Base-by-base conservation (phyloP, 257 asterid species). In the Salvia rosmarinus region DNA sequence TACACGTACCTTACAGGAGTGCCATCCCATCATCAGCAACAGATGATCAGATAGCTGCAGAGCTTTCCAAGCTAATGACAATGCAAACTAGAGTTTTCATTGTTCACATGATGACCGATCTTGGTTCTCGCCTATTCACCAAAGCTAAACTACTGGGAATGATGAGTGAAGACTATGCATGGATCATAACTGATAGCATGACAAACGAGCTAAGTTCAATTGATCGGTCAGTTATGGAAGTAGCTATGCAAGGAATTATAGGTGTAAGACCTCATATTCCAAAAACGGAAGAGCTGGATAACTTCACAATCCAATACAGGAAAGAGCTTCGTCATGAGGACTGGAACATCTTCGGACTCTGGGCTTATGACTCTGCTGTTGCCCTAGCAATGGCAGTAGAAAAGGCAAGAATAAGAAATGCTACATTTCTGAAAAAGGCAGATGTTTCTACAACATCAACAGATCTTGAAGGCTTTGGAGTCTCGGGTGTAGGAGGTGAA, bases 41-140 rank as follows among this genome's bases (percentile, higher is more conserved):
- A 0, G 83, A 82, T 47, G 86, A 80, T 17, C 80, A 66, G 11
- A 65, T 84, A 1, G 28, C 1, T 1, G 72, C 75, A 1, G 83
- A 84, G 75, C 85, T 84, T 28, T 68, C 68, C 72, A 82, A 72
- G 73, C 55, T 84, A 28, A 77, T 75, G 86, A 70, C 73, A 0
- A 84, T 77, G 85, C 82, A 82, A 11, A 82, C 85, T 1, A 42
- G 86, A 54, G 86, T 84, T 20, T 84, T 84, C 68, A 28, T 84
- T 0, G 82, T 79, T 32, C 86, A 81, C 55, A 20, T 63, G 80
- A 10, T 62, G 52, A 2, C 10, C 14, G 11, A 35, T 0, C 74
- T 79, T 1, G 82, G 68, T 7, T 55, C 84, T 40, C 77, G 80
- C 2, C 68, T 79, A 2, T 82, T 82, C 47, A 23, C 71, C 25